phyloP scores from a whole-genome alignment of 257 asterid genomes.

The Fraxinus excelsior region DNA sequence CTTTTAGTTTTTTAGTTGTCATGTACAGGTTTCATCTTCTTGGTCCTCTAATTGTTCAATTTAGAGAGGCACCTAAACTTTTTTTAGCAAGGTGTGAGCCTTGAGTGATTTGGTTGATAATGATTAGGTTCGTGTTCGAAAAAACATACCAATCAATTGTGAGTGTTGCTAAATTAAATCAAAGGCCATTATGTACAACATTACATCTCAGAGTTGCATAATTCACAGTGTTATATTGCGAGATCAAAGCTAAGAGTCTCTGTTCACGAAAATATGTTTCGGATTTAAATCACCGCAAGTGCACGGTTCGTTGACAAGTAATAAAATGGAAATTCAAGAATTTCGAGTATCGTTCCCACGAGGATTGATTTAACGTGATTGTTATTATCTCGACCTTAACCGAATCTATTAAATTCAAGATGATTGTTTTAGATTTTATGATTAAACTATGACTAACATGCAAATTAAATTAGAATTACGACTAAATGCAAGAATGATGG shows the following conservation, averaged over 20 bases:
- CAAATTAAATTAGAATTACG: too few species aligned
- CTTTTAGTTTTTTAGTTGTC: neutral
- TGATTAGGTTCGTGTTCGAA: neutral
- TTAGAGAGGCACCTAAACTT: neutral
- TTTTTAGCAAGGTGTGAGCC: constrained; percentile 15
- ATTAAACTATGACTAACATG: too few species aligned
- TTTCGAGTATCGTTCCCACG: too few species aligned
- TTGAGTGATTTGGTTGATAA: constrained; percentile 12
- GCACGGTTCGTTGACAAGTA: too few species aligned
- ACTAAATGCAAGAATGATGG: too few species aligned
- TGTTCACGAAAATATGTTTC: too few species aligned
- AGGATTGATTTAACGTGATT: too few species aligned
- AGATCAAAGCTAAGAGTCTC: constrained; percentile 4
- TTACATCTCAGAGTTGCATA: neutral
- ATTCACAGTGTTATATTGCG: neutral
- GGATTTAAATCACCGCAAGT: too few species aligned
- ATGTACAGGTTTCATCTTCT: neutral
- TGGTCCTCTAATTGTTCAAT: neutral
- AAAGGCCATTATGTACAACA: neutral
- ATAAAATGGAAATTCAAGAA: too few species aligned
- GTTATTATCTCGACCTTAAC: too few species aligned
- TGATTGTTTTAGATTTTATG: too few species aligned
- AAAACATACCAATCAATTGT: constrained; percentile 3
- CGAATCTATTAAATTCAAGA: too few species aligned
- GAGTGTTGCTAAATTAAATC: constrained; percentile 13